These are phyloP conservation scores for Nakataea oryzae DNA, from an alignment of 2,329 filamentous ascomycete genomes.

Conservation along the genomic window DNA sequence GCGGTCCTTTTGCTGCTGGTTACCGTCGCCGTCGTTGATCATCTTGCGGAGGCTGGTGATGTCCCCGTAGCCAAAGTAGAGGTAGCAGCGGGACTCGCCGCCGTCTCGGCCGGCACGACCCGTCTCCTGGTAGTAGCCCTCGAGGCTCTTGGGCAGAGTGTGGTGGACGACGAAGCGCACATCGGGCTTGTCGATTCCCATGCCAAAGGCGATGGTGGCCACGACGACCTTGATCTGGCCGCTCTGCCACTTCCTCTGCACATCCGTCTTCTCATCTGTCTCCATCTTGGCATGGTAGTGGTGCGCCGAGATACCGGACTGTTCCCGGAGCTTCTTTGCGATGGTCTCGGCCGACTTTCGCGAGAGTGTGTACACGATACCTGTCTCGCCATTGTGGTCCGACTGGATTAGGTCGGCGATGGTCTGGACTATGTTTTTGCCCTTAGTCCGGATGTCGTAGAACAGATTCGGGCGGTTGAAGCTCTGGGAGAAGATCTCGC, in stretches of 20 bases:
- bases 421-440: conserved; percentile 39
- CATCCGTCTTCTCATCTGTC: conserved; percentile 52
- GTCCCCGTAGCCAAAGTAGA: conserved; percentile 80
- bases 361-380: conserved; percentile 90
- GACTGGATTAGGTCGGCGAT: conserved; percentile 59
- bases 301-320: conserved; percentile 58
- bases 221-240: conserved; percentile 81
- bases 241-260: conserved; percentile 76
- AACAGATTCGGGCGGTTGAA: conserved; percentile 95
- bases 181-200: conserved; percentile 98
- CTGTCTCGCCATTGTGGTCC: conserved; percentile 62
- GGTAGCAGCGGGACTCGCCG: conserved; percentile 74
- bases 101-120: conserved; percentile 90
- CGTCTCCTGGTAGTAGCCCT: conserved; percentile 98
- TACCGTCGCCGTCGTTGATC: conserved; percentile 74
- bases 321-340: conserved; percentile 52
- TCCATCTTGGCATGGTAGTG: conserved; percentile 82
- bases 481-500: conserved; percentile 76
- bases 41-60: conserved; percentile 63
- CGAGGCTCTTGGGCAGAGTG: conserved; percentile 83
- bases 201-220: conserved; percentile 95
- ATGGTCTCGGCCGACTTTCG: conserved; percentile 73
- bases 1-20: conserved; percentile 66
- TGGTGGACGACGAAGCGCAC: conserved; percentile 96
- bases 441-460: conserved; percentile 74